A percentile compares a stretch with the other conserved stretches of the same genome.
These are phyloP conservation scores for Musa beccarii DNA, from an alignment of 176 grass and related monocot species.

Conservation along the genomic window DNA sequence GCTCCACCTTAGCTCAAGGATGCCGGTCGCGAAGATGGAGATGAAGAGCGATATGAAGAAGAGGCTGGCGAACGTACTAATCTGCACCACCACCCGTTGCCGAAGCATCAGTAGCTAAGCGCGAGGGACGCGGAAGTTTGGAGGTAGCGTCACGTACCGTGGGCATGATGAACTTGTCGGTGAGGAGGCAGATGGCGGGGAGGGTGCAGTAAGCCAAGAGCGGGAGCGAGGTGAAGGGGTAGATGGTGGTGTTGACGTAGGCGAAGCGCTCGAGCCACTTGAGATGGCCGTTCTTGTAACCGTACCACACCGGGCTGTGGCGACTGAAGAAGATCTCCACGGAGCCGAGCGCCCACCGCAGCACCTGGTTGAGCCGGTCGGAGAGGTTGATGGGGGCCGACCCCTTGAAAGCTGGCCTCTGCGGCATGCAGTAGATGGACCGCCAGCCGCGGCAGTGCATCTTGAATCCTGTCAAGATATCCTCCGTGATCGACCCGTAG, in stretches of 20 bases:
- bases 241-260: conserved; percentile 99
- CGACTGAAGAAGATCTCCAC: conserved; percentile 99
- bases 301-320: conserved; percentile 79
- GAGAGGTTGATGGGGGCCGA: conserved; percentile 95
- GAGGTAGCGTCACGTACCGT: conserved; percentile 39
- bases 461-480: conserved; percentile 95
- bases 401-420: conserved; percentile 76
- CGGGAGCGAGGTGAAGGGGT: conserved; percentile 84
- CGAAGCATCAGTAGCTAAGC: not conserved
- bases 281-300: conserved; percentile 93
- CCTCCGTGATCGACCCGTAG: conserved; percentile 98
- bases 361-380: conserved; percentile 92
- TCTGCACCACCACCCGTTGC: conserved; percentile 25
- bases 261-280: conserved; percentile 99
- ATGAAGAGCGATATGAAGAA: conserved; percentile 98
- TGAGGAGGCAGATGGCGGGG: conserved; percentile 93
- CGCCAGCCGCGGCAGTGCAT: conserved; percentile 99
- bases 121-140: not conserved
- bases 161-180: conserved; percentile 99
- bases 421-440: conserved; percentile 98
- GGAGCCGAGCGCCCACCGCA: conserved; percentile 94
- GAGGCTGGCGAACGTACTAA: conserved; percentile 90
- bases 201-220: conserved; percentile 92
- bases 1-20: conserved; percentile 86
- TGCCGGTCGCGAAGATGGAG: conserved; percentile 92